Evolutionary conservation across 2,329 filamentous ascomycete genomes (phyloP).

Genomic region (Fusarium chlamydosporum): DNA sequence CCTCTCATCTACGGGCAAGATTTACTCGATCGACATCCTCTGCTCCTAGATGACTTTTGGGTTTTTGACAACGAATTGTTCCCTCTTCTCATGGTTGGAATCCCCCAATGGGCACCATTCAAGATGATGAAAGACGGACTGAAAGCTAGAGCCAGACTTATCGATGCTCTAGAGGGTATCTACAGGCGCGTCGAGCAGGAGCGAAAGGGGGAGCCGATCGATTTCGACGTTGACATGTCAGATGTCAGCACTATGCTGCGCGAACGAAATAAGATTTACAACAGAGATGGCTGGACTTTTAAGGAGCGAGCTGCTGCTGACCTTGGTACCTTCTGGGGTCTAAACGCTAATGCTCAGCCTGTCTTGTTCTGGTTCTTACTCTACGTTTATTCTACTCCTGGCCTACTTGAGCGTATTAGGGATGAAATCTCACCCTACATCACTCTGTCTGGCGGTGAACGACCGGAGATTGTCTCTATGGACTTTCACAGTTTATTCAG

Average conservation of each 20-base stretch:
- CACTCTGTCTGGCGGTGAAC: background rate
- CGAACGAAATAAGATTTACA: slow-evolving; percentile 39
- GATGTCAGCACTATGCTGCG: slow-evolving; percentile 29
- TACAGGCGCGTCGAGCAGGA: slow-evolving; percentile 26
- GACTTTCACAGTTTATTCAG: slow-evolving; percentile 26
- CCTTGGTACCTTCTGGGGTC: slow-evolving; percentile 38
- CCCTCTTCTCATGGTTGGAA: slow-evolving; percentile 38
- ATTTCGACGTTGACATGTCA: slow-evolving; percentile 35
- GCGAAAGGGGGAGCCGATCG: slow-evolving; percentile 25
- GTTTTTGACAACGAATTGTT: slow-evolving; percentile 46
- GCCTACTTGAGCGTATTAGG: slow-evolving; percentile 21
- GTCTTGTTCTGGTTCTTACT: slow-evolving; percentile 44
- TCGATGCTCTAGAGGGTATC: slow-evolving; percentile 15
- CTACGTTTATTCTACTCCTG: slow-evolving; percentile 39
- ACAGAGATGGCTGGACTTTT: slow-evolving; percentile 28
- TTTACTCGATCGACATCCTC: slow-evolving; percentile 31
- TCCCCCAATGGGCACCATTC: slow-evolving; percentile 43
- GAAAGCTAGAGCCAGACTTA: slow-evolving; percentile 34
- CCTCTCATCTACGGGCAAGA: slow-evolving; percentile 45
- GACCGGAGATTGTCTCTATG: slow-evolving; percentile 30
- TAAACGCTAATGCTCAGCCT: slow-evolving; percentile 44
- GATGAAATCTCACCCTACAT: slow-evolving; percentile 34
- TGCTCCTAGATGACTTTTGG: slow-evolving; percentile 43
- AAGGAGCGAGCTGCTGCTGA: slow-evolving; percentile 25
- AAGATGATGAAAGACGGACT: slow-evolving; percentile 37